Base-by-base conservation (phyloP, 1,284 basidiomycete species). In the Gastroboletus turbinatus region DNA sequence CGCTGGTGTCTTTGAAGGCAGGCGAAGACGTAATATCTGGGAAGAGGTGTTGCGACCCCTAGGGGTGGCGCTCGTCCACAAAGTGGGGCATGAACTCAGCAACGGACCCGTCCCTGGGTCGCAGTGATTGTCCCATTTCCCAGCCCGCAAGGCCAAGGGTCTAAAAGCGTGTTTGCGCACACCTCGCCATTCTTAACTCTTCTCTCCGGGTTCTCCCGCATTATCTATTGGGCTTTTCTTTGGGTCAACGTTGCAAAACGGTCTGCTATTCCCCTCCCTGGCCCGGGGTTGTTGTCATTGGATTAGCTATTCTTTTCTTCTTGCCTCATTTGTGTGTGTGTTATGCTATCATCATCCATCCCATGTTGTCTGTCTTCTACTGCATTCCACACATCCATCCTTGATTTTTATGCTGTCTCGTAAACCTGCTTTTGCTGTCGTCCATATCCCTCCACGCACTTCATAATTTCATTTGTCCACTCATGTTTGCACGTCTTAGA, bases 51-150 rank as follows among this genome's bases (percentile, higher is more conserved):
- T 90, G 25, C 83, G 82, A 62, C 87, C 87, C 27, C 76, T 90
- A 0, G 87, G 87, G 5, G 77, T 80, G 65, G 71, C 76, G 42
- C 72, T 88, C 29, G 84, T 86, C 17, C 83, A 88, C 67, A 90
- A 90, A 64, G 73, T 90, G 29, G 88, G 86, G 8, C 71, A 82
- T 43, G 88, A 90, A 70, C 75, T 90, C 52, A 82, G 86, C 62
- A 82, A 87, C 52, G 88, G 88, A 0, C 88, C 88, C 14, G 67
- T 46, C 5, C 21, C 57, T 50, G 67, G 58, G 8, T 49, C 63
- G 19, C 59, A 67, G 33, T 73, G 59, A 68, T 44, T 25, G 25
- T 39, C 23, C 2, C 9, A 14, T 36, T 9, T 16, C 23, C n/a
- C 27, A 14, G 47, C n/a, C 44, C 21, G 1, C 21, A 10, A 30